Evolutionary conservation across 768 basidiomycete species (phyloP).

Genomic region (Boletales sp.): DNA sequence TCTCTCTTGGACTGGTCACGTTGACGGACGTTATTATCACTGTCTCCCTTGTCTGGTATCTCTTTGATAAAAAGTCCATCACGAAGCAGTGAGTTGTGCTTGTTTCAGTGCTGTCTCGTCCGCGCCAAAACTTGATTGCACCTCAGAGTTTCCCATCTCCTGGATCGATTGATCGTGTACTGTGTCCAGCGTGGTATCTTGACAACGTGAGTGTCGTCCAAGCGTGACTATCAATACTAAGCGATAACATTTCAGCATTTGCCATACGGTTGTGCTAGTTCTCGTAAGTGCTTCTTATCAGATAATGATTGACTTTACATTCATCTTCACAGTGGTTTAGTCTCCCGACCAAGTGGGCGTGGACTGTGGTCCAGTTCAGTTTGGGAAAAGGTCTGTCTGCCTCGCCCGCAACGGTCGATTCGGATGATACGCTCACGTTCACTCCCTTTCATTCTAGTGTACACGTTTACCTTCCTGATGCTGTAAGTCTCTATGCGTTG

Average conservation of each 20-base stretch:
- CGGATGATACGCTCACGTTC: neutral
- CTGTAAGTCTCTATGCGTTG: conserved; percentile 2
- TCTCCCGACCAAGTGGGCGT: neutral
- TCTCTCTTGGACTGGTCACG: conserved; percentile 13
- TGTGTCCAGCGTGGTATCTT: conserved; percentile 13
- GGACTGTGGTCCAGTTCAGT: conserved; percentile 13
- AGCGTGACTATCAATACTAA: neutral
- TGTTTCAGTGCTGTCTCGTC: neutral
- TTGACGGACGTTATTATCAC: conserved; percentile 16
- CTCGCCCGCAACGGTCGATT: neutral
- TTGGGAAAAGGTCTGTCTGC: conserved; percentile 8
- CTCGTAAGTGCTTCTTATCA: conserved; percentile 5
- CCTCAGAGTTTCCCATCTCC: conserved; percentile 1
- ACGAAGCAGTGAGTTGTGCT: conserved; percentile 4
- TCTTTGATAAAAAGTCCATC: conserved; percentile 1
- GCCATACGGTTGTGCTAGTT: conserved; percentile 1
- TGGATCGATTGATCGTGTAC: conserved; percentile 8
- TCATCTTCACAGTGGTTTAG: conserved; percentile 3
- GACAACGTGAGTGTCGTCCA: conserved; percentile 7
- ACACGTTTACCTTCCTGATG: conserved; percentile 13
- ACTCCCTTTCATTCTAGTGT: conserved; percentile 1
- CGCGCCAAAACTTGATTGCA: neutral
- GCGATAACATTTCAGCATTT: neutral
- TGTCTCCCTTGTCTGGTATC: conserved; percentile 8
- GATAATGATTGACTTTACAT: neutral